Evolutionary conservation across 768 basidiomycete genomes (phyloP).

Genomic region (Crassisporium funariophilum): DNA sequence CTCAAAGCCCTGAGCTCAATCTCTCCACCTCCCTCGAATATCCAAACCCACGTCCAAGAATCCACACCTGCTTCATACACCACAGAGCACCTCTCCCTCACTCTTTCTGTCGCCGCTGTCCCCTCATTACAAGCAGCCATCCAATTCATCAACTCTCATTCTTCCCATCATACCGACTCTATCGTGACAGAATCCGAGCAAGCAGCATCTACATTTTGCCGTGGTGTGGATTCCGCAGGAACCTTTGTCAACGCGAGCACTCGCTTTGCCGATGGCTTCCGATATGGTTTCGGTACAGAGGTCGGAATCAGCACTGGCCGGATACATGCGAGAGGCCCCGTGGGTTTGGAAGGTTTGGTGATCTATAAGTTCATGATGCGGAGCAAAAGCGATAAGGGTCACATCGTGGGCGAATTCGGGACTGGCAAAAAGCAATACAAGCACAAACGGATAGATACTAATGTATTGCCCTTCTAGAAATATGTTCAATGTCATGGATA

Average conservation of each 20-base stretch:
- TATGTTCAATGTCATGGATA: neutral
- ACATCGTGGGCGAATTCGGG: constrained; percentile 88
- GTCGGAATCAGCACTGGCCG: constrained; percentile 97
- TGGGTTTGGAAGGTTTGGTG: constrained; percentile 90
- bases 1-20: constrained; percentile 52
- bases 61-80: constrained; percentile 69
- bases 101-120: constrained; percentile 77
- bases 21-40: constrained; percentile 37
- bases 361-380: constrained; percentile 96
- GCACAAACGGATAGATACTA: constrained; percentile 52
- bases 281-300: constrained; percentile 97
- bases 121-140: constrained; percentile 77
- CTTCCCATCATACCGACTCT: constrained; percentile 92
- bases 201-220: constrained; percentile 73
- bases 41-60: constrained; percentile 48
- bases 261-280: constrained; percentile 93
- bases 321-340: constrained; percentile 95
- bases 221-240: constrained; percentile 89
- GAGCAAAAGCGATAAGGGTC: constrained; percentile 74
- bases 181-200: constrained; percentile 83
- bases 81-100: constrained; percentile 88
- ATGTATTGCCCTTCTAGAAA: constrained; percentile 45
- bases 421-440: constrained; percentile 74
- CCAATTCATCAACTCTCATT: constrained; percentile 87
- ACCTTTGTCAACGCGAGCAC: constrained; percentile 96